phyloP scores from a whole-genome alignment of 163 green algal species.

The Prototheca cutis region DNA sequence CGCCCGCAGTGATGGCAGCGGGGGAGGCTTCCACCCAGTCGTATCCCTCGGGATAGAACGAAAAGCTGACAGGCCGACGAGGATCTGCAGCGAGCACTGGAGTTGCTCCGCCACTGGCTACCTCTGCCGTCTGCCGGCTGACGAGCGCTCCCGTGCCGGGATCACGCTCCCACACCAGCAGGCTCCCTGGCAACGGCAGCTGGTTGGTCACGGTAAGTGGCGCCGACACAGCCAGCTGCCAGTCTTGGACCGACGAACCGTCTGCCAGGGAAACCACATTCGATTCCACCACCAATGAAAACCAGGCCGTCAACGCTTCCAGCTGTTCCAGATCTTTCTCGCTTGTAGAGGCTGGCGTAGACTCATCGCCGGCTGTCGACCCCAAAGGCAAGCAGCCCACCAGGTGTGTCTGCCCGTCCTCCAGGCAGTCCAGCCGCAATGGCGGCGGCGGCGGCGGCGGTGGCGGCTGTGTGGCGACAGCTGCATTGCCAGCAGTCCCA shows the following conservation, averaged over 20 bases:
- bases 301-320: too few relatives aligned
- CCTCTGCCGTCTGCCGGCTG: slow-evolving; percentile 36
- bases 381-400: slow-evolving; percentile 33
- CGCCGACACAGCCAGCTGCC: slow-evolving; percentile 46
- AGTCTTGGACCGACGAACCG: slow-evolving; percentile 45
- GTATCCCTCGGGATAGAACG: slow-evolving; percentile 63
- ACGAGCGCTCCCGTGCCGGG: slow-evolving; percentile 11
- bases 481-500: too few relatives aligned
- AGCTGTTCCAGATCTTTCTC: too few relatives aligned
- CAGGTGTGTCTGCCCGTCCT: slow-evolving; percentile 51
- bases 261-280: too few relatives aligned
- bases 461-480: too few relatives aligned
- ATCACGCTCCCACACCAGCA: slow-evolving; percentile 61
- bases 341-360: too few relatives aligned
- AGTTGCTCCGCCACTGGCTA: slow-evolving; percentile 23
- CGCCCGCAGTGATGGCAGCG: slow-evolving; percentile 21
- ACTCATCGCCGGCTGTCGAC: too few relatives aligned
- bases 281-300: neutral
- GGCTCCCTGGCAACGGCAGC: slow-evolving; percentile 51
- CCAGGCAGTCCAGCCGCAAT: slow-evolving; percentile 40
- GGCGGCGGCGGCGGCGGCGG: slow-evolving; percentile 19
- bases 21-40: slow-evolving; percentile 54
- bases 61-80: slow-evolving; percentile 44
- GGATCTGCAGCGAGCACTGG: slow-evolving; percentile 56
- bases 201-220: slow-evolving; percentile 62